A percentile compares a stretch with the other conserved stretches of the same genome.
These are phyloP conservation scores for Aspergillus diversus DNA, from an alignment of 495 filamentous ascomycete species.

Conservation along the genomic window DNA sequence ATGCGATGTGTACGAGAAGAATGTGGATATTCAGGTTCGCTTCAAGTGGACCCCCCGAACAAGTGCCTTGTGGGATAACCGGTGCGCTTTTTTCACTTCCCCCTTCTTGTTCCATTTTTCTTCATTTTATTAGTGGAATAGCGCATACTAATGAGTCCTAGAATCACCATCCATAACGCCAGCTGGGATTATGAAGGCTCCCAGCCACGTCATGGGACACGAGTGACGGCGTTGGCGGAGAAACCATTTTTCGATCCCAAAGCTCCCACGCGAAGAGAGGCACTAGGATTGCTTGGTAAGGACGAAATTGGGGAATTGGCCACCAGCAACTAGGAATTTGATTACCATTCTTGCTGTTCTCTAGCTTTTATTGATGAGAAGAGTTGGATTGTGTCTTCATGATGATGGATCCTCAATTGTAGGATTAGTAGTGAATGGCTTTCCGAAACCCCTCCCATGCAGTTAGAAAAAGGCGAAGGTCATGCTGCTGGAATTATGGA, in stretches of 20 bases:
- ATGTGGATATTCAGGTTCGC: slow-evolving; percentile 68
- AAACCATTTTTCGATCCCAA: slow-evolving; percentile 64
- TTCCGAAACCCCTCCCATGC: no score
- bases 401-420: no score
- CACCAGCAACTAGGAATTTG: not conserved
- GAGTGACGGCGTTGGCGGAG: slow-evolving; percentile 70
- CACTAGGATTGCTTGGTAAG: slow-evolving; percentile 50
- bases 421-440: no score
- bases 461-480: no score
- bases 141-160: slow-evolving; percentile 26
- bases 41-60: slow-evolving; percentile 67
- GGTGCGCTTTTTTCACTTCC: slow-evolving; percentile 39
- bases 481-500: no score
- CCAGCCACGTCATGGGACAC: slow-evolving; percentile 63
- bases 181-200: slow-evolving; percentile 69
- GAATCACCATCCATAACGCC: slow-evolving; percentile 70
- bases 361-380: no score
- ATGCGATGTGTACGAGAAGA: slow-evolving; percentile 66
- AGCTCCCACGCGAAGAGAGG: slow-evolving; percentile 62
- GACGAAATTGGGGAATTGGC: slow-evolving; percentile 33
- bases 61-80: slow-evolving; percentile 67
- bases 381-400: no score
- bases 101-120: no score
- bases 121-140: not conserved
- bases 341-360: not conserved